Base-by-base conservation (phyloP, 2,329 filamentous ascomycete species). In the Exophiala sp. region DNA sequence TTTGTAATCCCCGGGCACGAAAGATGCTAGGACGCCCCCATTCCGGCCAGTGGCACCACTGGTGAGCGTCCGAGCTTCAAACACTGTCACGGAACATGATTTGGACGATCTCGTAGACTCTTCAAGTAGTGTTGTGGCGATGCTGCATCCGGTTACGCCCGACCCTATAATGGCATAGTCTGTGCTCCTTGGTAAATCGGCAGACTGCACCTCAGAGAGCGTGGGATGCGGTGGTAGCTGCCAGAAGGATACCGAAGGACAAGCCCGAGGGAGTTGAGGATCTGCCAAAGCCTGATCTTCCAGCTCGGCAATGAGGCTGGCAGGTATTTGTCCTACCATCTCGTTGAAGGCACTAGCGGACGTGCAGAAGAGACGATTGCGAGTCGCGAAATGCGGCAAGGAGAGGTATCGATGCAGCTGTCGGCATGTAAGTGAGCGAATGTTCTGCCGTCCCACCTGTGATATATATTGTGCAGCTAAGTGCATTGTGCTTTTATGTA, bases 211-310 rank as follows among this genome's bases (percentile, higher is more conserved):
- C 1, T 58, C 45, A 3, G 61, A 44, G 3, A 69, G 62, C 3
- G 51, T 20, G 1, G 60, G 43, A 59, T 69, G 66, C 1, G 62
- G 62, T 0, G 54, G 41, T 20, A 55, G 39, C 11, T 66, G 54
- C 68, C 68, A 70, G 41, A 65, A 68, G 2, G 72, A 65, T 3
- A 58, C n/a, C 1, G 70, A 72, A 2, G 71, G 70, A 32, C 68
- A 67, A 1, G 63, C 41, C 3, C 61, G 61, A 1, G 72, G 72
- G 2, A 72, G 54, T 14, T 66, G 65, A 35, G 71, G 71, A 43
- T 72, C 69, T 20, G 24, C 42, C 14, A 6, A 10, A 16, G 47
- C 29, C 33, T 54, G 51, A 35, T 14, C 45, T 21, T 21, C 33
- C 10, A 48, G 33, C 45, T 39, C 45, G 5, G 45, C 20, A 12